phyloP scores from a whole-genome alignment of 2,329 filamentous ascomycete genomes.

The Didymella exigua region DNA sequence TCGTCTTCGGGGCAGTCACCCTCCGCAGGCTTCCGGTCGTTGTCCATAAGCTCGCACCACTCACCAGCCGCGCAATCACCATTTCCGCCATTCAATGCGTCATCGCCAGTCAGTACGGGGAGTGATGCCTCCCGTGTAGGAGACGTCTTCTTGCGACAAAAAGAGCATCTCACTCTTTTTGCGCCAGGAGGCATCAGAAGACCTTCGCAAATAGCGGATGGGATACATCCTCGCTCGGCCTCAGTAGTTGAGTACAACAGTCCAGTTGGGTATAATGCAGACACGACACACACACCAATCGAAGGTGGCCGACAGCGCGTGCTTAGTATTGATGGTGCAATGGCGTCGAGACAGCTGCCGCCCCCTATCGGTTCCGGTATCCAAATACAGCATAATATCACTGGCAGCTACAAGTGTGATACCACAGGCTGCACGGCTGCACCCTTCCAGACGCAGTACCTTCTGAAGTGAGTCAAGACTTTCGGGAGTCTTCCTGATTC shows the following conservation, averaged over 20 bases:
- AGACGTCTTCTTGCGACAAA: conserved; percentile 42
- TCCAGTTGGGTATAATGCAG: conserved; percentile 45
- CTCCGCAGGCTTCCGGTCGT: conserved; percentile 39
- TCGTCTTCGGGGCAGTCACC: conserved; percentile 46
- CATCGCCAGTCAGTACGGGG: conserved; percentile 40
- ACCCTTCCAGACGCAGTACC: conserved; percentile 77
- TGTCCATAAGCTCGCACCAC: conserved; percentile 40
- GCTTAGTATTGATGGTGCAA: conserved; percentile 39
- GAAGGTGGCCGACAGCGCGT: conserved; percentile 33
- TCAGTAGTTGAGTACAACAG: conserved; percentile 44
- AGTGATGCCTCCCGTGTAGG: conserved; percentile 33
- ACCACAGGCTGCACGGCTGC: conserved; percentile 69
- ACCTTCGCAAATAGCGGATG: conserved; percentile 46
- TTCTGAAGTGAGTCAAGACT: conserved; percentile 67
- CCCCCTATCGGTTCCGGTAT: conserved; percentile 40
- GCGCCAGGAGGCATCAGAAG: conserved; percentile 32
- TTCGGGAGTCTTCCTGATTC: neutral
- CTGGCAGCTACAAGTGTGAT: conserved; percentile 58
- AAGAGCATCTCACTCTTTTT: conserved; percentile 37
- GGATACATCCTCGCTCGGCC: conserved; percentile 40
- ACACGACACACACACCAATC: conserved; percentile 35
- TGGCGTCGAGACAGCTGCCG: conserved; percentile 40
- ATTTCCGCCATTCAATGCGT: conserved; percentile 38
- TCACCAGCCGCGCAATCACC: conserved; percentile 34
- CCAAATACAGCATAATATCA: conserved; percentile 35